These are phyloP conservation scores for Didymella lethalis DNA, from an alignment of 2,329 filamentous ascomycete species.

Conservation along the genomic window DNA sequence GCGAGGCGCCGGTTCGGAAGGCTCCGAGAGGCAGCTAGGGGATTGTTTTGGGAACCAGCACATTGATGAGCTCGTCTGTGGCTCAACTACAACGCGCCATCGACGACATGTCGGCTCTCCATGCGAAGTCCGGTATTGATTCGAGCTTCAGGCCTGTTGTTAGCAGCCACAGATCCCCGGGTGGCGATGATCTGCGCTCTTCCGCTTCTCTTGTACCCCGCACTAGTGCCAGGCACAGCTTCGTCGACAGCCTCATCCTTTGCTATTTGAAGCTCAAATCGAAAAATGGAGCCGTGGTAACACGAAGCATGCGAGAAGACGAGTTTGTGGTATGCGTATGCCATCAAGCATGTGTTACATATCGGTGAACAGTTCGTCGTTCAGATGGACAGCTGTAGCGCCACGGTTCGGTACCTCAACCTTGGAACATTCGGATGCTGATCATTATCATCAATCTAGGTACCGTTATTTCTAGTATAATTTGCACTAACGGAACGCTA, in stretches of 20 bases:
- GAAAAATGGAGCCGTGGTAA: not conserved
- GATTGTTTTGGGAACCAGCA: not conserved
- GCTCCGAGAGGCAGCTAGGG: not conserved
- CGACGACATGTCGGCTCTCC: constrained; percentile 18
- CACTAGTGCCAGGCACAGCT: constrained; percentile 11
- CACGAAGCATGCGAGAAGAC: not conserved
- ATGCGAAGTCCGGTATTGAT: constrained; percentile 12
- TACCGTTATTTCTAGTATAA: not conserved
- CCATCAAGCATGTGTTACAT: not conserved
- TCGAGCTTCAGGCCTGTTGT: constrained; percentile 6
- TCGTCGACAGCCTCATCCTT: not conserved
- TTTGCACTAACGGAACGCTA: constrained; percentile 5
- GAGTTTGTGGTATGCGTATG: not conserved
- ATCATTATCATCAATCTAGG: constrained; percentile 5
- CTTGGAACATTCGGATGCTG: constrained; percentile 9
- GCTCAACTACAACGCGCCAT: constrained; percentile 1
- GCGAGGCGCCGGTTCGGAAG: not conserved
- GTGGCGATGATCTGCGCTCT: constrained; percentile 3
- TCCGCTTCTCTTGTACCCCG: constrained; percentile 5
- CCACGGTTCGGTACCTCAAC: constrained; percentile 9
- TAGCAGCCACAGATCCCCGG: constrained; percentile 11
- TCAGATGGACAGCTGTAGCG: constrained; percentile 8
- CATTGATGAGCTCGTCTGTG: not conserved
- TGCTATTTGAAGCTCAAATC: not conserved
- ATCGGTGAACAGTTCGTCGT: not conserved